Percentiles rank a stretch among this genome's conserved stretches.
These are phyloP conservation scores for Alternaria postmessia DNA, from an alignment of 2,329 filamentous ascomycete genomes.

Conservation along the genomic window DNA sequence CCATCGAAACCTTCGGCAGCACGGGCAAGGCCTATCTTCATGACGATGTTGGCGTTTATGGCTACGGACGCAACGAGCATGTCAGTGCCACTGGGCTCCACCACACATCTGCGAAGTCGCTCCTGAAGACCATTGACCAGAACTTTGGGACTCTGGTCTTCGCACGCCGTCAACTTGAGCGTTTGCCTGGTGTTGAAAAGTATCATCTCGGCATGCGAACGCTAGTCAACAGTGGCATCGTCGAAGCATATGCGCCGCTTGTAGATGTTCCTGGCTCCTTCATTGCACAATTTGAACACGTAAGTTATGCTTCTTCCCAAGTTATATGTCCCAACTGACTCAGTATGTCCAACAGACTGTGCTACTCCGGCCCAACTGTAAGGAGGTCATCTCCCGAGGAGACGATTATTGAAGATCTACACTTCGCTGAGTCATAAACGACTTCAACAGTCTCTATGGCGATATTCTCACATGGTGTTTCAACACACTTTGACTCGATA, in stretches of 20 bases:
- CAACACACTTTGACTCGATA: conserved; percentile 9
- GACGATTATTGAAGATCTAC: conserved; percentile 73
- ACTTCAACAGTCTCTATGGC: conserved; percentile 28
- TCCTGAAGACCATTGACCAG: conserved; percentile 89
- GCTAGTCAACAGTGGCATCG: conserved; percentile 79
- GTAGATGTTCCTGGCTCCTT: conserved; percentile 92
- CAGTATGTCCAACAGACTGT: conserved; percentile 36
- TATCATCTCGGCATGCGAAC: conserved; percentile 90
- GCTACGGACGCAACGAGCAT: conserved; percentile 76
- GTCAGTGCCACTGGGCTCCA: conserved; percentile 75
- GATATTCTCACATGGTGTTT: conserved; percentile 5
- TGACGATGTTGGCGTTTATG: conserved; percentile 71
- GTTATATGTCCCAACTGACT: background rate
- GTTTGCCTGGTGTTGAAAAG: conserved; percentile 81
- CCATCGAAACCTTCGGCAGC: conserved; percentile 94
- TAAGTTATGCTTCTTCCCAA: conserved; percentile 59
- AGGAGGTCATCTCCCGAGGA: conserved; percentile 86
- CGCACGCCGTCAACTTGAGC: conserved; percentile 86
- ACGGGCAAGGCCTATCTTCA: conserved; percentile 85
- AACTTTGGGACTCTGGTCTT: conserved; percentile 93
- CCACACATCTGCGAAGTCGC: conserved; percentile 79
- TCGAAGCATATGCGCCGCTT: conserved; percentile 87
- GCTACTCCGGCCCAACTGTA: conserved; percentile 60
- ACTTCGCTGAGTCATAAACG: background rate
- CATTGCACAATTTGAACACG: conserved; percentile 93